Base-by-base conservation (phyloP, 179 eudicot genomes). In the Patellifolia procumbens region DNA sequence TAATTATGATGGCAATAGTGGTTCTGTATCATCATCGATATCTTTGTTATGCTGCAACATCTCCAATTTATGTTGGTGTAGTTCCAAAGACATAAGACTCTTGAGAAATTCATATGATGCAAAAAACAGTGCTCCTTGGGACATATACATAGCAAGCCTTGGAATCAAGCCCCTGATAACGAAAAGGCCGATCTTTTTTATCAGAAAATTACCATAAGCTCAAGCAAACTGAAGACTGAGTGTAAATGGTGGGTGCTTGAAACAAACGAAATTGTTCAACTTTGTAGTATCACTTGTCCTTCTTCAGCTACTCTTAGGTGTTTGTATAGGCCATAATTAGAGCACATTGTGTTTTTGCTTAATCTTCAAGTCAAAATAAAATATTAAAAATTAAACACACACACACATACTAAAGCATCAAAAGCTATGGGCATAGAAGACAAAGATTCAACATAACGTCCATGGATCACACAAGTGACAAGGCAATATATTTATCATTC, bases 71-170 rank as follows among this genome's bases (percentile, higher is more conserved):
- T 79, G 77, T 46, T 67, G 85, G 45, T 81, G 74, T 24, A 73
- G 73, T 31, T 89, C 89, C 82, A 85, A 42, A 15, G 84, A 83
- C 61, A 90, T 79, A 63, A 91, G 24, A 42, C 85, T 85, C 88
- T 94, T 90, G 81, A 88, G 85, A 60, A 96, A 86, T 82, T 94
- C 98, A 74, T 94, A 94, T 17, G 98, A 92, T 20, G 93, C 89
- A 80, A 94, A 94, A 83, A 94, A 94, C 60, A 94, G 87, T 3
- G 97, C 94, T 81, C 98, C 98, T 84, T 92, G 98, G 46, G 94
- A 84, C 89, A 92, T 91, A 49, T 90, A 94, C 95, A 94, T 94
- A 22, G 87, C 87, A 75, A 94, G 87, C 81, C 98, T 86, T 12
- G 98, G 98, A 82, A 87, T 86, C 85, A 94, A 86, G 29, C 98